phyloP scores from a whole-genome alignment of 2,329 filamentous ascomycete genomes.

The Alternaria sp. region DNA sequence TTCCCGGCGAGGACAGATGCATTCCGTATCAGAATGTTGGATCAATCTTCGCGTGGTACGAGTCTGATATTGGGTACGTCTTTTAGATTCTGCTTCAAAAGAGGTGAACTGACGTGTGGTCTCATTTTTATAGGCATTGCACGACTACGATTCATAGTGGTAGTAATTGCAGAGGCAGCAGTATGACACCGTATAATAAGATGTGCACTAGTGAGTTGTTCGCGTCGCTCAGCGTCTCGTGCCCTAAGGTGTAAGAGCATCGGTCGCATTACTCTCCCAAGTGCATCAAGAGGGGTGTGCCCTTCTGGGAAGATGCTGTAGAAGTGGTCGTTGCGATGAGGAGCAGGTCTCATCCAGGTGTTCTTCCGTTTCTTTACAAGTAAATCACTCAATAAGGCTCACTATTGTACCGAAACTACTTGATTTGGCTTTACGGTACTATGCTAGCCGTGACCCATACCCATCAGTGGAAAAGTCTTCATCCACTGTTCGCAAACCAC shows the following conservation, averaged over 20 bases:
- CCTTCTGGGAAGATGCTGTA: neutral
- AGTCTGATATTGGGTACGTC: conserved; percentile 1
- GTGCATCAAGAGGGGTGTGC: neutral
- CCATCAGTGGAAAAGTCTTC: neutral
- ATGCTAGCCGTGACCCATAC: neutral
- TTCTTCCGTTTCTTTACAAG: neutral
- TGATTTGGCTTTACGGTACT: neutral
- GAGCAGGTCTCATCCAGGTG: neutral
- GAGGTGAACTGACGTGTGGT: neutral
- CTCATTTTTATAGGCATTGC: neutral
- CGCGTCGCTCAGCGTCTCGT: neutral
- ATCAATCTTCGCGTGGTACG: neutral
- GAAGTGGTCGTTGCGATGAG: neutral
- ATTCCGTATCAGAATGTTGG: neutral
- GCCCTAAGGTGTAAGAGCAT: neutral
- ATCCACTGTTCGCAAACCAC: neutral
- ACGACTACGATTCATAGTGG: neutral
- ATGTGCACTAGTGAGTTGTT: neutral
- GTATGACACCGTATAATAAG: neutral
- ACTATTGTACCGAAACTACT: neutral
- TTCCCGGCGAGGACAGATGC: neutral
- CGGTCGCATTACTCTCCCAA: neutral
- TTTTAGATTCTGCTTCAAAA: neutral
- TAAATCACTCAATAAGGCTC: neutral
- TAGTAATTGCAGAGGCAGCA: neutral